A percentile compares a stretch with the other conserved stretches of the same genome.
Conservation (phyloP, 257 asterid genomes). For the Misopates orontium region DNA sequence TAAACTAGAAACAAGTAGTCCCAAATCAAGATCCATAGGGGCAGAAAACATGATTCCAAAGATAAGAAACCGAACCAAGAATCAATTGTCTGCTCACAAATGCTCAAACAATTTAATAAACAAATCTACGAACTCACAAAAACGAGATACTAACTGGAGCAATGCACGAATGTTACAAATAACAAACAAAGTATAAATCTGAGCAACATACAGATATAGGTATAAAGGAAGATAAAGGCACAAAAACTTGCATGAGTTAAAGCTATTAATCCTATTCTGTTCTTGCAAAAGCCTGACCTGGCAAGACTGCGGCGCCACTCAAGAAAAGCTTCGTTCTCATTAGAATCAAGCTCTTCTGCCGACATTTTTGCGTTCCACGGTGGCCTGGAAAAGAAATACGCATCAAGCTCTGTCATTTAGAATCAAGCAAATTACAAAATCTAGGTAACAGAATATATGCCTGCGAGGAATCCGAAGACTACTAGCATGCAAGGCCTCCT, state of each 20-base stretch:
- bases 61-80: background rate
- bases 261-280: slow-evolving; percentile 5
- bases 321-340: slow-evolving; percentile 73
- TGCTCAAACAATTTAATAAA: slow-evolving; percentile 6
- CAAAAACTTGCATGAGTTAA: background rate
- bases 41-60: slow-evolving; percentile 7
- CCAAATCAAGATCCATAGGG: slow-evolving; percentile 13
- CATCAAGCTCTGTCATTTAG: slow-evolving; percentile 16
- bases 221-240: background rate
- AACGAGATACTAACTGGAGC: too few species aligned
- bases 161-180: too few species aligned
- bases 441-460: slow-evolving; percentile 29
- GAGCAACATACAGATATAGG: background rate
- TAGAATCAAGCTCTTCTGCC: slow-evolving; percentile 87
- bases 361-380: slow-evolving; percentile 89
- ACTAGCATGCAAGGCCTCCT: slow-evolving; percentile 90
- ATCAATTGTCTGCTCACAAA: slow-evolving; percentile 4
- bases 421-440: slow-evolving; percentile 4
- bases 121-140: background rate
- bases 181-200: too few species aligned
- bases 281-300: slow-evolving; percentile 47
- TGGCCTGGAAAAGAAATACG: slow-evolving; percentile 57
- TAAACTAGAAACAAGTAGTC: slow-evolving; percentile 1
- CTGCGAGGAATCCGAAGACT: slow-evolving; percentile 97
- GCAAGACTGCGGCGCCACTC: slow-evolving; percentile 97